These are phyloP conservation scores for Alternaria brassicae DNA, from an alignment of 2,329 filamentous ascomycete genomes.

Conservation along the genomic window DNA sequence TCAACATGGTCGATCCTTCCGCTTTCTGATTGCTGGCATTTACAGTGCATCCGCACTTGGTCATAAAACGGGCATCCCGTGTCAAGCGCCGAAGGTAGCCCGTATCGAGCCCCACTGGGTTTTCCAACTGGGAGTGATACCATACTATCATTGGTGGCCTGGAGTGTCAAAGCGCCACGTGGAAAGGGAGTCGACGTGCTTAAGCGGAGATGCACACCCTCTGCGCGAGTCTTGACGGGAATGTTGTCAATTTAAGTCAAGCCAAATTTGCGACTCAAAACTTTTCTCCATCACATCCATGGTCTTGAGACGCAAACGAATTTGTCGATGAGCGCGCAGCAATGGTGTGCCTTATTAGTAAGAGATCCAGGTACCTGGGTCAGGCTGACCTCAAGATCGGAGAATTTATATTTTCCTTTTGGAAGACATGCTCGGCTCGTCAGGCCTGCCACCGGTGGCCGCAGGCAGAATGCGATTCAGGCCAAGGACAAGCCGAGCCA, in stretches of 20 bases:
- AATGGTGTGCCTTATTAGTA: not conserved
- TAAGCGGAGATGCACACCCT: constrained; percentile 2
- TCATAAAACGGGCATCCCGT: not conserved
- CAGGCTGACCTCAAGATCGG: not conserved
- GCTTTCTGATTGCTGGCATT: constrained; percentile 6
- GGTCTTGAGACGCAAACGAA: not conserved
- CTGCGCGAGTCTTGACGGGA: not conserved
- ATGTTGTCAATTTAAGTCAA: not conserved
- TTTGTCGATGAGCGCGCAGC: not conserved
- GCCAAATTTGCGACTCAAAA: not conserved
- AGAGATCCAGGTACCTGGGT: not conserved
- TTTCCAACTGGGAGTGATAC: not conserved
- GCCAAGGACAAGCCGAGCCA: not conserved
- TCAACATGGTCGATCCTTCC: constrained; percentile 11
- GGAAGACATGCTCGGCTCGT: not conserved
- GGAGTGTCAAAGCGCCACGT: constrained; percentile 2
- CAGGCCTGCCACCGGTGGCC: not conserved
- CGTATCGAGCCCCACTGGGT: not conserved
- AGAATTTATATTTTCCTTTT: not conserved
- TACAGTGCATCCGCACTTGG: constrained; percentile 1
- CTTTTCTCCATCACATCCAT: not conserved
- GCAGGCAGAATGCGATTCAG: not conserved
- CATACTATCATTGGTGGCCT: constrained; percentile 4
- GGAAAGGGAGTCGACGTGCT: constrained; percentile 4
- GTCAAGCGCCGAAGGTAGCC: not conserved